phyloP scores from a whole-genome alignment of 768 basidiomycete genomes.

The Leccinum barrowsii region DNA sequence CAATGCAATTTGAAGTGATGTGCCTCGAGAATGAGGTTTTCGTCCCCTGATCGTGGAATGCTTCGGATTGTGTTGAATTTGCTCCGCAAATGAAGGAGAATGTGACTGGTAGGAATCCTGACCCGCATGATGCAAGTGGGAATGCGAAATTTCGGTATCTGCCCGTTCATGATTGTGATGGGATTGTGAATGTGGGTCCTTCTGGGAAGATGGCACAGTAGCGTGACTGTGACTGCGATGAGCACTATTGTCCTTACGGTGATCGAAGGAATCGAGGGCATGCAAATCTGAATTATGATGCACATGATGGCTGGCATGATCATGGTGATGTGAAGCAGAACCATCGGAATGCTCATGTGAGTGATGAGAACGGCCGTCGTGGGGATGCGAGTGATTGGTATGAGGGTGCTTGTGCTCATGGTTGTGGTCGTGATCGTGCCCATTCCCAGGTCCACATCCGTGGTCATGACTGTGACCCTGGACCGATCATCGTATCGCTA shows the following conservation, averaged over 20 bases:
- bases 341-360: conserved; percentile 5
- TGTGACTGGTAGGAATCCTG: conserved; percentile 26
- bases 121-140: conserved; percentile 23
- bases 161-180: conserved; percentile 24
- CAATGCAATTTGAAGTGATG: conserved; percentile 38
- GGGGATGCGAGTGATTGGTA: conserved; percentile 32
- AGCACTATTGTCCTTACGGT: conserved; percentile 5
- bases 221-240: conserved; percentile 19
- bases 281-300: conserved; percentile 15
- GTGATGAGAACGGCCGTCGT: conserved; percentile 28
- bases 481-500: neutral
- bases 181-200: conserved; percentile 27
- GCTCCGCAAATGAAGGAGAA: conserved; percentile 12
- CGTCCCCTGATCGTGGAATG: conserved; percentile 24
- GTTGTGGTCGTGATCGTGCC: conserved; percentile 13
- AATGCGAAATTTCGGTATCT: conserved; percentile 22
- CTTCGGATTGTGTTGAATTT: conserved; percentile 5
- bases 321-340: conserved; percentile 13
- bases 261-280: conserved; percentile 10
- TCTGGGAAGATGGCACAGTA: conserved; percentile 6
- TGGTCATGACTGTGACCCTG: conserved; percentile 21
- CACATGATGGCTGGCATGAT: conserved; percentile 20
- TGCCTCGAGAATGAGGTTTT: conserved; percentile 38
- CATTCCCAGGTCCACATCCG: conserved; percentile 12
- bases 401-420: conserved; percentile 34